Base-by-base conservation (phyloP, 2,329 filamentous ascomycete species). In the Fusarium sp. region DNA sequence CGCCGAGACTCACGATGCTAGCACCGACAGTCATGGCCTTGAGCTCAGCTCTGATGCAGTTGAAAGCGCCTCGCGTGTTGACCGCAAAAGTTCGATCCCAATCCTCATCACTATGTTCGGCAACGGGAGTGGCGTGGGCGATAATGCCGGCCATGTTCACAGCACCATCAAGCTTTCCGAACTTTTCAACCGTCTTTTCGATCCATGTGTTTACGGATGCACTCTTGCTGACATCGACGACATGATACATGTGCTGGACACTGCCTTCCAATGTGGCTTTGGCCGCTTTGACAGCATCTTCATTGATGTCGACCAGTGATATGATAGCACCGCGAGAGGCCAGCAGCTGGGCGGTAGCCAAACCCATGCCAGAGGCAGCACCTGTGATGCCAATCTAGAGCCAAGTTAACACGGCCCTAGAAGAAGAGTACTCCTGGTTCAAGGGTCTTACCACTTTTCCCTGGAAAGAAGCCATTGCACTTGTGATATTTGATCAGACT, bases 1-100 rank as follows among this genome's bases (percentile, higher is more conserved):
- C 23, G 10, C 1, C 8, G n/a, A n/a, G 2, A 20, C 67, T 34
- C 23, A 77, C 73, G 5, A 77, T 77, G 23, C 75, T 76, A 2
- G 67, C 70, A 0, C 75, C 71, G 79, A 83, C 30, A 82, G 80
- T 67, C 66, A 14, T 77, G 1, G 52, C 80, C 74, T 79, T 81
- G 13, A 90, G 68, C 75, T 90, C 77, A n/a, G 86, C 85, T 18
- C 86, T 80, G 67, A 90, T 69, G 67, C 86, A 88, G 59, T 88
- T 85, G 79, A 89, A 87, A 32, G 86, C 79, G 6, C 88, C 88
- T 9, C 77, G 83, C 9, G 84, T 68, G 73, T 89, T 88, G 11
- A 88, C 84, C 2, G 77, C 74, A 63, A 88, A 77, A 18, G 85
- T 79, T 32, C 78, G 78, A 45, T 85, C 81, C 85, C 84, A 88